Evolutionary conservation across 73 alveolate species (phyloP), one percentile per base, ranked within the genome.

Genomic region (Paramecium tetraurelia): DNA sequence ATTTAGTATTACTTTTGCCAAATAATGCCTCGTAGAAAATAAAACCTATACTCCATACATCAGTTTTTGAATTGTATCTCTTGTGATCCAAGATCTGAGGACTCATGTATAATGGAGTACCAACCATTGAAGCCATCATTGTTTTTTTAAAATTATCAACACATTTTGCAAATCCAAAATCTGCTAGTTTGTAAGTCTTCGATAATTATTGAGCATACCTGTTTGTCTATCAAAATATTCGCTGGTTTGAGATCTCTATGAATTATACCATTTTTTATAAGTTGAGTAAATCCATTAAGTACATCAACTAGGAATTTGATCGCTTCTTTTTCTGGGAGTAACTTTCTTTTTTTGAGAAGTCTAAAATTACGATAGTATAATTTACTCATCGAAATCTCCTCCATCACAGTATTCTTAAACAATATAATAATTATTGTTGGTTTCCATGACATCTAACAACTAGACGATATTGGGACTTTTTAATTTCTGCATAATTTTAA

Each of bases 1-100:
- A 44, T 22, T 11, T 24, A 11, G n/a, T 29, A 11, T 38, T 75
- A 69, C 92, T 89, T 36, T 89, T 72, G 18, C 94, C 94, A 46
- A 44, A 89, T 9, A 89, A 46, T 48, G 76, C 70, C 63, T 98
- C 99, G 93, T 98, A 98, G 58, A 97, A 85, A 7, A 98, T 98
- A 76, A 99, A 97, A 35, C 99, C 99, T 27, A 98, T 77, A 38
- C 98, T 95, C 99, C 99, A 98, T 12, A 98, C 96, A 95, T 98
- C 99, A 50, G 98, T 95, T 96, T 98, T 97, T 44, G 96, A 93
- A 77, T 92, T 92, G 86, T 97, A 97, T 21, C 98, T 97, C 85
- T 95, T 92, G 72, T 95, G 98, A 93, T 92, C 93, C 96, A 98
- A 95, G 20, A 97, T 97, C 71, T 97, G 97, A 3, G 99, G 99